Conservation (phyloP, 805 yeast species). For the Kregervanrija pseudodelftensis region DNA sequence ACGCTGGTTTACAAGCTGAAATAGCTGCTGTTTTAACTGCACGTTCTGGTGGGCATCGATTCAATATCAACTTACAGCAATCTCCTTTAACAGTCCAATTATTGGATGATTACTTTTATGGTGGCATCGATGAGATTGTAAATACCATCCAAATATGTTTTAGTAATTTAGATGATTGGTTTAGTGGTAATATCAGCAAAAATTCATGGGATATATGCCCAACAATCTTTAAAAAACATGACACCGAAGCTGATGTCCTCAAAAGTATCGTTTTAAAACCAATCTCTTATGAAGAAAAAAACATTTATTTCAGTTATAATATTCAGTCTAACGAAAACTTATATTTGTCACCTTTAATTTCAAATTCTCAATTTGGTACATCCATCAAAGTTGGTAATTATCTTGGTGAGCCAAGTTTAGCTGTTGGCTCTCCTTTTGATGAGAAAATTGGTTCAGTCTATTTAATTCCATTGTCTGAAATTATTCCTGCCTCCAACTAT, state of each 20-base stretch:
- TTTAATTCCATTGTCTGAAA: constrained; percentile 32
- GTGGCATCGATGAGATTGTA: constrained; percentile 45
- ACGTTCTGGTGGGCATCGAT: constrained; percentile 3
- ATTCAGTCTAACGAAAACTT: not conserved
- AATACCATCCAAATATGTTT: constrained; percentile 34
- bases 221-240: constrained; percentile 9
- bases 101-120: constrained; percentile 42
- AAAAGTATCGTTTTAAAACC: not conserved
- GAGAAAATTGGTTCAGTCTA: constrained; percentile 37
- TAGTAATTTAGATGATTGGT: constrained; percentile 34
- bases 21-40: constrained; percentile 15
- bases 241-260: not conserved
- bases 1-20: constrained; percentile 44
- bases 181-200: constrained; percentile 19
- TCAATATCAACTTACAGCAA: constrained; percentile 12
- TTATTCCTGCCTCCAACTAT: constrained; percentile 7
- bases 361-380: constrained; percentile 40
- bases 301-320: no score
- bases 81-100: constrained; percentile 39
- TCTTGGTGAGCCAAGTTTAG: constrained; percentile 31
- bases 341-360: constrained; percentile 13
- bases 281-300: not conserved
- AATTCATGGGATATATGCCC: constrained; percentile 32
- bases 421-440: constrained; percentile 46
- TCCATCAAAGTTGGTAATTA: constrained; percentile 37